These are phyloP conservation scores for Triadica sebifera DNA, from an alignment of 345 rosid genomes.

Conservation along the genomic window DNA sequence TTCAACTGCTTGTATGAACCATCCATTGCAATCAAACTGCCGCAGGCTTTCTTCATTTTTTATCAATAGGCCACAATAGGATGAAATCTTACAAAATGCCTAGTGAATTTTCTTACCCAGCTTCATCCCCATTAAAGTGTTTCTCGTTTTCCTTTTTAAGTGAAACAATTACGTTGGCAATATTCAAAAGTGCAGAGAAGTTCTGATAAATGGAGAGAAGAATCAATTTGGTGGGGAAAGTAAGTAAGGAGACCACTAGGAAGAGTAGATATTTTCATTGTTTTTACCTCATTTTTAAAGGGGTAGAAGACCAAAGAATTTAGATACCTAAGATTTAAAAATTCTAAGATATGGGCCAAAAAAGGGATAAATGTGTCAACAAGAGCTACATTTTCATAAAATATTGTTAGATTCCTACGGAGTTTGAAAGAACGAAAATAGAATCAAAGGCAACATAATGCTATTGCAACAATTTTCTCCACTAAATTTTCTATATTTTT, in stretches of 20 bases:
- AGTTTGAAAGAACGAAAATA: background rate
- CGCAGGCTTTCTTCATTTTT: background rate
- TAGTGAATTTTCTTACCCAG: background rate
- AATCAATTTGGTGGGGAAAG: background rate
- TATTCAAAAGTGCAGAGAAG: background rate
- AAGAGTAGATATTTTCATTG: background rate
- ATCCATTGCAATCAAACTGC: background rate
- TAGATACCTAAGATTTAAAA: background rate
- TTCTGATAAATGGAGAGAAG: background rate
- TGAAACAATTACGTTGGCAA: no score
- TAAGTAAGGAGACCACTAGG: background rate
- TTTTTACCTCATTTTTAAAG: background rate
- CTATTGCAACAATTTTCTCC: no score
- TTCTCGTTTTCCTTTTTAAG: background rate
- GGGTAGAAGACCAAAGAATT: background rate
- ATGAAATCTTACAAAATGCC: background rate
- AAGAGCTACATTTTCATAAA: no score
- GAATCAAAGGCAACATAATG: no score
- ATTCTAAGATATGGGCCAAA: no score
- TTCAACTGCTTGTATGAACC: background rate
- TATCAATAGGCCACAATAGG: background rate
- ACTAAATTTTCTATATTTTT: no score
- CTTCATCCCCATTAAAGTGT: background rate
- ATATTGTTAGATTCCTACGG: no score
- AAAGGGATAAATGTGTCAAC: no score